Conservation (phyloP, 441 rosid genomes). For the Gossypium trilobum region DNA sequence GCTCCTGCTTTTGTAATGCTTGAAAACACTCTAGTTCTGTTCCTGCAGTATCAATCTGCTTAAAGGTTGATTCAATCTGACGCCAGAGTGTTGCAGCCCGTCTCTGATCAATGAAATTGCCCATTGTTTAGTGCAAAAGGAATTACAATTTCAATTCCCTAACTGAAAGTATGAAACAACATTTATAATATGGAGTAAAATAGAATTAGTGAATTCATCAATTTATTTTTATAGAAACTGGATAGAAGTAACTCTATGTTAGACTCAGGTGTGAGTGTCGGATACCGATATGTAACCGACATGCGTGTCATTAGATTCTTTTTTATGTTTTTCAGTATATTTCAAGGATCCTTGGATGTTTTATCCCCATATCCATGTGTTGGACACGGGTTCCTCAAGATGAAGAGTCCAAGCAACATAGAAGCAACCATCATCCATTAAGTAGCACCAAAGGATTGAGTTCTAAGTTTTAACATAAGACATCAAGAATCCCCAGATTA, state of each 20-base stretch:
- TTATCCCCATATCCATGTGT: too few relatives aligned
- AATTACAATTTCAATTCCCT: not conserved
- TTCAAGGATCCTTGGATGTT: too few relatives aligned
- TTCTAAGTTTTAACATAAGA: not conserved
- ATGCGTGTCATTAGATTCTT: too few relatives aligned
- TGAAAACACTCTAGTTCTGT: conserved; percentile 86
- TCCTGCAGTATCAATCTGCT: conserved; percentile 78
- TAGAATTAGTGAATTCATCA: not conserved
- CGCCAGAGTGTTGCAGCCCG: conserved; percentile 67
- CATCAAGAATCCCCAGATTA: too few relatives aligned
- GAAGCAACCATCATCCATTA: not conserved
- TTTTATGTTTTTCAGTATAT: too few relatives aligned
- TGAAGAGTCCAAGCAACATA: too few relatives aligned
- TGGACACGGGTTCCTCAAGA: too few relatives aligned
- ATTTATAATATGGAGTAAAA: not conserved
- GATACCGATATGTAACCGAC: too few relatives aligned
- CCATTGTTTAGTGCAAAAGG: not conserved
- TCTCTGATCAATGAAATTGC: conserved; percentile 32
- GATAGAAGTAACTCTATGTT: not conserved
- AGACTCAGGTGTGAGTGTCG: too few relatives aligned
- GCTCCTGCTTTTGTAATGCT: conserved; percentile 86
- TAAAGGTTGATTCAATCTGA: conserved; percentile 62
- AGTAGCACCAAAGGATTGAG: not conserved
- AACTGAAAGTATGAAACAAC: not conserved
- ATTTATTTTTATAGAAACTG: not conserved